A percentile compares a stretch with the other conserved stretches of the same genome.
These are phyloP conservation scores for Melaleuca quinquenervia DNA, from an alignment of 345 rosid species.

Conservation along the genomic window DNA sequence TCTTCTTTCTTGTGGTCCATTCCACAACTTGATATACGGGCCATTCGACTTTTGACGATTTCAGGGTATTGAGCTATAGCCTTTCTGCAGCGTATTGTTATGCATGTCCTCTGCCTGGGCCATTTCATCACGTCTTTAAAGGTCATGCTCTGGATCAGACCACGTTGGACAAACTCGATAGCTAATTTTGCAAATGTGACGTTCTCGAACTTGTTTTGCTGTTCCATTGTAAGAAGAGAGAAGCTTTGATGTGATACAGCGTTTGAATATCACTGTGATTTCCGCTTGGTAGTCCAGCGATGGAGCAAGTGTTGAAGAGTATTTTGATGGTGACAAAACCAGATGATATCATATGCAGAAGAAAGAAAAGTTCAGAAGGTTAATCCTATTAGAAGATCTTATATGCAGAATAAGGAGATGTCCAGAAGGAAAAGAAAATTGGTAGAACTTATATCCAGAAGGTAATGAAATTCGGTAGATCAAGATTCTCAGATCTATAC, in stretches of 20 bases:
- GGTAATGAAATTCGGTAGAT: too few species aligned
- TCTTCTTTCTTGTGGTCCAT: not conserved
- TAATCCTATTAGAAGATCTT: too few species aligned
- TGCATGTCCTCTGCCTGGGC: not conserved
- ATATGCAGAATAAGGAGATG: too few species aligned
- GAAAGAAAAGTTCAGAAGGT: too few species aligned
- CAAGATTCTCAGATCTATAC: too few species aligned
- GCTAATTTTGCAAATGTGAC: not conserved
- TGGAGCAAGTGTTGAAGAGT: too few species aligned
- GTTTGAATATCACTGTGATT: not conserved
- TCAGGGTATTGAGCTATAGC: not conserved
- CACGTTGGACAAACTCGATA: not conserved
- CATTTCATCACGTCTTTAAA: not conserved
- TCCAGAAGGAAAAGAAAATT: too few species aligned
- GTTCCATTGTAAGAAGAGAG: not conserved
- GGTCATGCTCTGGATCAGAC: not conserved
- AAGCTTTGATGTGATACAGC: not conserved
- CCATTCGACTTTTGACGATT: not conserved
- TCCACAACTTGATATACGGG: not conserved
- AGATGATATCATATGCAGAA: too few species aligned
- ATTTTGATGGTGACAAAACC: too few species aligned
- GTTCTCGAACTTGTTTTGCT: not conserved
- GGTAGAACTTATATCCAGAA: too few species aligned
- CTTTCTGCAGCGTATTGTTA: not conserved
- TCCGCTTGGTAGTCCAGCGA: not conserved